Percentiles rank a stretch among this genome's conserved stretches.
Conservation (phyloP, 148 eudicot species). For the Nepenthes gracilis region DNA sequence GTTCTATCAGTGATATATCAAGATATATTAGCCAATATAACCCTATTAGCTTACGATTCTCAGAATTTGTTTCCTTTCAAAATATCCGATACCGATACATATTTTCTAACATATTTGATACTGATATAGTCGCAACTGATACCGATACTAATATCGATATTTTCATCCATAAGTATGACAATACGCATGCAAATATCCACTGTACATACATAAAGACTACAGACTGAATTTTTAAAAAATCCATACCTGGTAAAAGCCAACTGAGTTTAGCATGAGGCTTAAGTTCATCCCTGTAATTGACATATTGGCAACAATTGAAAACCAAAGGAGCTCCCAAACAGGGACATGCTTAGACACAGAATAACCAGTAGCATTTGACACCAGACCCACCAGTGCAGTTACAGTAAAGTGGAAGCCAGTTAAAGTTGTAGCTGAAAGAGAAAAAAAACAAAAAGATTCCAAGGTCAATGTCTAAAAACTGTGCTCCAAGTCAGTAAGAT, state of each 20-base stretch:
- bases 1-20: too few relatives aligned
- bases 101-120: too few relatives aligned
- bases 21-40: too few relatives aligned
- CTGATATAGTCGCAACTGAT: too few relatives aligned
- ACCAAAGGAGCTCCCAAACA: slow-evolving; percentile 76
- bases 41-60: too few relatives aligned
- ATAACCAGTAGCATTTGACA: slow-evolving; percentile 65
- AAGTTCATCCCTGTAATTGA: slow-evolving; percentile 88
- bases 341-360: slow-evolving; percentile 76
- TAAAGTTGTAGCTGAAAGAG: slow-evolving; percentile 64
- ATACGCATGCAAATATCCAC: too few relatives aligned
- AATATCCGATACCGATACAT: too few relatives aligned
- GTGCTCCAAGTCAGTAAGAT: too few relatives aligned
- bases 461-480: neutral
- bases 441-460: neutral
- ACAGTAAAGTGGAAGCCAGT: slow-evolving; percentile 85
- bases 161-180: too few relatives aligned
- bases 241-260: slow-evolving; percentile 82
- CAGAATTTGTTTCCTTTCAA: too few relatives aligned
- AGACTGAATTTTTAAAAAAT: slow-evolving; percentile 2
- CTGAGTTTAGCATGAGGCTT: slow-evolving; percentile 87
- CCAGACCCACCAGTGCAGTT: slow-evolving; percentile 70
- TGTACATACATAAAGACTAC: neutral
- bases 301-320: slow-evolving; percentile 71
- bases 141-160: too few relatives aligned